A percentile compares a stretch with the other conserved stretches of the same genome.
These are phyloP conservation scores for Amanita jacksonii DNA, from an alignment of 768 basidiomycete genomes.

Conservation along the genomic window DNA sequence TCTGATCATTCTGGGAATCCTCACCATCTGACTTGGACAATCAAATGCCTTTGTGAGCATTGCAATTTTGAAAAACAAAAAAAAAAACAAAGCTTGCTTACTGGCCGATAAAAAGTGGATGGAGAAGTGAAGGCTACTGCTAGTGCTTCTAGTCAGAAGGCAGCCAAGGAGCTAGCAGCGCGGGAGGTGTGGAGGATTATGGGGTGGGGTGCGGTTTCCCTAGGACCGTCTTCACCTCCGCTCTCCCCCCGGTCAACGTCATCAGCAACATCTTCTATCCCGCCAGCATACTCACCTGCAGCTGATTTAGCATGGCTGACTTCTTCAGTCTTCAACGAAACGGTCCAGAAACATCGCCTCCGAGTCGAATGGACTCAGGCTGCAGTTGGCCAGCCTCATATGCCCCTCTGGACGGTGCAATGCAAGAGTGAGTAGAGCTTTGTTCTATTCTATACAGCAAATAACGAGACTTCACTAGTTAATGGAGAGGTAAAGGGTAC, in stretches of 20 bases:
- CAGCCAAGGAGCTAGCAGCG: slow-evolving; percentile 1
- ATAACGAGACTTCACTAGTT: not conserved
- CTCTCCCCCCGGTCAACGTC: not conserved
- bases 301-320: not conserved
- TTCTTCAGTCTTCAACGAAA: slow-evolving; percentile 1
- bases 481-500: not conserved
- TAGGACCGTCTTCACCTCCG: not conserved
- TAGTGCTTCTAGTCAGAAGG: not conserved
- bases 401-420: not conserved
- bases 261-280: not conserved
- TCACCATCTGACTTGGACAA: slow-evolving; percentile 3
- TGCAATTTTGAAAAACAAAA: too few relatives aligned
- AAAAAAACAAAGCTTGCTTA: not conserved
- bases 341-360: not conserved
- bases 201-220: slow-evolving; percentile 3
- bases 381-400: not conserved
- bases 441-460: too few relatives aligned
- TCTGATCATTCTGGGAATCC: not conserved
- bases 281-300: not conserved
- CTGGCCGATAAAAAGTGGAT: slow-evolving; percentile 1
- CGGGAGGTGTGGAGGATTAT: slow-evolving; percentile 6
- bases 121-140: not conserved
- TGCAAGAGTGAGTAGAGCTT: slow-evolving; percentile 2
- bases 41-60: slow-evolving; percentile 1
- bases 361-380: not conserved